Percentiles rank a stretch among this genome's conserved stretches.
Evolutionary conservation across 1,139 yeast genomes (phyloP).

Genomic region (Hemisphaericaspora xylanilytica): DNA sequence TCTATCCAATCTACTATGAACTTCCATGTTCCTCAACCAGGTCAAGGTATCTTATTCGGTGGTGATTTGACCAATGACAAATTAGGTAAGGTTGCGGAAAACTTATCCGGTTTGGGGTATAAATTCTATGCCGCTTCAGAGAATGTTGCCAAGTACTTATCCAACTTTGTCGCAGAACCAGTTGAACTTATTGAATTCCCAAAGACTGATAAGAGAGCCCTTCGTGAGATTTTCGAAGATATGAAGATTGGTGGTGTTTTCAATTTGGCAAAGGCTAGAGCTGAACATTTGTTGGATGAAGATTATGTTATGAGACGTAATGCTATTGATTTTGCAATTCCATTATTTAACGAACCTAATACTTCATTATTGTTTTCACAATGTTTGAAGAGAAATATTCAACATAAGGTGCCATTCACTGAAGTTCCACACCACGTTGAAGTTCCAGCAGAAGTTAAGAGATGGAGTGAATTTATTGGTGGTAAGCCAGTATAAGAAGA

Average conservation of each 20-base stretch:
- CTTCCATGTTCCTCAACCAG: constrained; percentile 89
- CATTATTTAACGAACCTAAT: constrained; percentile 93
- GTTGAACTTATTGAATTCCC: constrained; percentile 83
- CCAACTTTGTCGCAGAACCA: constrained; percentile 43
- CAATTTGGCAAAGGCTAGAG: constrained; percentile 88
- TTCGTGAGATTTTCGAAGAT: constrained; percentile 88
- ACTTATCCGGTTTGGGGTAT: constrained; percentile 73
- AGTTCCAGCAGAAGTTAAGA: constrained; percentile 79
- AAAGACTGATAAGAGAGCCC: constrained; percentile 84
- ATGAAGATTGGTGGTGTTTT: constrained; percentile 82
- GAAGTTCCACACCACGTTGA: constrained; percentile 44
- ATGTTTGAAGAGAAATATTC: constrained; percentile 74
- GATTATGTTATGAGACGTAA: constrained; percentile 98
- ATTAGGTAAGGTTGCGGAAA: constrained; percentile 70
- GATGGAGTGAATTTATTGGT: constrained; percentile 97
- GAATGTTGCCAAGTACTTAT: constrained; percentile 68
- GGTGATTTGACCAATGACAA: constrained; percentile 78
- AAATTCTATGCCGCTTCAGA: constrained; percentile 75
- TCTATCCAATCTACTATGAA: constrained; percentile 96
- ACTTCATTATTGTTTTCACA: constrained; percentile 85
- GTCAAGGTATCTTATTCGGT: constrained; percentile 85
- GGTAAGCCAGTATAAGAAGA: constrained; percentile 72
- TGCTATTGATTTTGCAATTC: constrained; percentile 96
- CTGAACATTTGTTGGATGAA: constrained; percentile 77
- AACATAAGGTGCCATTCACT: constrained; percentile 47